Percentiles rank a stretch among this genome's conserved stretches.
Conservation (phyloP, 129 eudicot genomes). For the Artemisia tridentata region DNA sequence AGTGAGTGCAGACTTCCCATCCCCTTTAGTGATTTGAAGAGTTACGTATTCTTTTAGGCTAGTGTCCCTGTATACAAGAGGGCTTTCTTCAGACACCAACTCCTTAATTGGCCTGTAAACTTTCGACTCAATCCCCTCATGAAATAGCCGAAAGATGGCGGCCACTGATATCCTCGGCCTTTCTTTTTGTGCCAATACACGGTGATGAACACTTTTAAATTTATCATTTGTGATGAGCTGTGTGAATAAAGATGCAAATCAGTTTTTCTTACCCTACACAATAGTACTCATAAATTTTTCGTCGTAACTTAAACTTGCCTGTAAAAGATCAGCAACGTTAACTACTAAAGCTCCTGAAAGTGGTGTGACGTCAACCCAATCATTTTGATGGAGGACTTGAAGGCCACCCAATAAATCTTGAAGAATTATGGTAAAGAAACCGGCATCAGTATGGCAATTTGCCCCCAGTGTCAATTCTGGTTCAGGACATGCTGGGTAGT, state of each 20-base stretch:
- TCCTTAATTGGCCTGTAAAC: conserved; percentile 54
- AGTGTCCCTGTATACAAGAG: conserved; percentile 1
- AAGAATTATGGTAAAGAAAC: conserved; percentile 43
- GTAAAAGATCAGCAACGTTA: conserved; percentile 43
- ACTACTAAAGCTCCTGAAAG: conserved; percentile 38
- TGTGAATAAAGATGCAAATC: background rate
- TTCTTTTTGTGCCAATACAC: conserved; percentile 39
- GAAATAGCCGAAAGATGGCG: conserved; percentile 37
- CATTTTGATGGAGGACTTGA: conserved; percentile 39
- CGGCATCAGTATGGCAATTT: conserved; percentile 40
- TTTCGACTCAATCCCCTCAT: conserved; percentile 17
- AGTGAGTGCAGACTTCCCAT: background rate
- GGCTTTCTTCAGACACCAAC: conserved; percentile 33
- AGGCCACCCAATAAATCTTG: conserved; percentile 60
- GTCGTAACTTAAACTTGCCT: conserved; percentile 32
- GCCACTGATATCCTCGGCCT: conserved; percentile 53
- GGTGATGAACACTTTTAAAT: conserved; percentile 43
- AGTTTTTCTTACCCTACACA: too few relatives aligned
- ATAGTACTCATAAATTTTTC: too few relatives aligned
- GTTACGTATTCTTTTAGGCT: background rate
- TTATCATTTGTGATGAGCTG: conserved; percentile 34
- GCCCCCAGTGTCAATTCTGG: conserved; percentile 48
- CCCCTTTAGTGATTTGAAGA: background rate
- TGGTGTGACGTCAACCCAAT: conserved; percentile 48
- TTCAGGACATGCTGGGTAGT: conserved; percentile 61